phyloP scores from a whole-genome alignment of 2,329 filamentous ascomycete species.

The Emmonsia crescens region DNA sequence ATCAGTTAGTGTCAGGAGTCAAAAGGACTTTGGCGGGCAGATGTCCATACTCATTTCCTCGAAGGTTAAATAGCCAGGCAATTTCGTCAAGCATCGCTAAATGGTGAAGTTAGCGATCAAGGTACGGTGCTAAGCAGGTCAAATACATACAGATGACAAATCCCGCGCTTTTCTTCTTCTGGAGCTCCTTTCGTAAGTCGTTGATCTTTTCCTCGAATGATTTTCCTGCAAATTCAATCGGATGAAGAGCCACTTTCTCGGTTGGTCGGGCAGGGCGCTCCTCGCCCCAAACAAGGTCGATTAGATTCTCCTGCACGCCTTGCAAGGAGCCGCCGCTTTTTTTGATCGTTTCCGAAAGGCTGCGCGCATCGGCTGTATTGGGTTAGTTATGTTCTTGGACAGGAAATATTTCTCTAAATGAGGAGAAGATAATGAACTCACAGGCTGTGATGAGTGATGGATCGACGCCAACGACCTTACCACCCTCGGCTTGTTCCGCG shows the following conservation, averaged over 20 bases:
- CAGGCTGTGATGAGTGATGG: slow-evolving; percentile 69
- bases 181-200: slow-evolving; percentile 79
- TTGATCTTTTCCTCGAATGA: slow-evolving; percentile 69
- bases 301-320: slow-evolving; percentile 67
- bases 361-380: slow-evolving; percentile 50
- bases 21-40: background rate
- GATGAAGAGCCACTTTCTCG: slow-evolving; percentile 63
- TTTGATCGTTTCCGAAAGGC: slow-evolving; percentile 77
- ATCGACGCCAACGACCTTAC: slow-evolving; percentile 84
- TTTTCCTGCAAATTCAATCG: slow-evolving; percentile 68
- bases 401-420: background rate
- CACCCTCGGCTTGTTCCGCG: slow-evolving; percentile 71
- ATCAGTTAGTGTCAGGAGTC: slow-evolving; percentile 10
- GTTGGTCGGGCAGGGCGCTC: slow-evolving; percentile 63
- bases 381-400: slow-evolving; percentile 8
- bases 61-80: slow-evolving; percentile 96
- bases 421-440: slow-evolving; percentile 22
- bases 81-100: slow-evolving; percentile 82
- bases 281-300: slow-evolving; percentile 80
- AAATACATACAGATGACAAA: slow-evolving; percentile 60
- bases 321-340: slow-evolving; percentile 67
- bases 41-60: slow-evolving; percentile 61
- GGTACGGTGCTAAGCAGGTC: background rate
- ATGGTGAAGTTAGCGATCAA: background rate
- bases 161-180: slow-evolving; percentile 77